These are phyloP conservation scores for Glutinoglossum americanum DNA, from an alignment of 495 filamentous ascomycete genomes.

Conservation along the genomic window DNA sequence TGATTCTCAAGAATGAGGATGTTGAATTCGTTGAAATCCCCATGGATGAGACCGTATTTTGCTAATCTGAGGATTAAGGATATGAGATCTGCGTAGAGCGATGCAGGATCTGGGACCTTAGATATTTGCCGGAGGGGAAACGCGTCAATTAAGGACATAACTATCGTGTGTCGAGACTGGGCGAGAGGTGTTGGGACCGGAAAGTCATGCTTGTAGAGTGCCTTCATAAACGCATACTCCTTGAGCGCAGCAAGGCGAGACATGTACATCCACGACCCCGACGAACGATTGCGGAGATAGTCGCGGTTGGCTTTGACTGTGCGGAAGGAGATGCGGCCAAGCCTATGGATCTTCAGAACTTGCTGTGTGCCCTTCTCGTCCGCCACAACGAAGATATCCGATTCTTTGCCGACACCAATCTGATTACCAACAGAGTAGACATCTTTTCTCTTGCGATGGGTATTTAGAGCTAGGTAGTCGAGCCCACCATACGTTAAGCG, in stretches of 20 bases:
- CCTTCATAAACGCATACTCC: slow-evolving; percentile 84
- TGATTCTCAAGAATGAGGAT: slow-evolving; percentile 59
- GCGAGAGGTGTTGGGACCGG: slow-evolving; percentile 69
- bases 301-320: slow-evolving; percentile 88
- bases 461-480: slow-evolving; percentile 85
- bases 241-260: slow-evolving; percentile 76
- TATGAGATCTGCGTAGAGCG: slow-evolving; percentile 74
- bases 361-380: slow-evolving; percentile 32
- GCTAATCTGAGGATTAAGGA: slow-evolving; percentile 67
- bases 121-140: slow-evolving; percentile 76
- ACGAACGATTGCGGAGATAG: slow-evolving; percentile 64
- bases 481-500: slow-evolving; percentile 90
- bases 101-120: slow-evolving; percentile 52
- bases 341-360: slow-evolving; percentile 81
- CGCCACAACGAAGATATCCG: slow-evolving; percentile 84
- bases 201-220: slow-evolving; percentile 60
- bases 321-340: slow-evolving; percentile 92
- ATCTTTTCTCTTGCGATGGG: slow-evolving; percentile 51
- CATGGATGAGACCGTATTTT: slow-evolving; percentile 80
- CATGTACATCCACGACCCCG: slow-evolving; percentile 93
- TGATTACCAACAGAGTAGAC: slow-evolving; percentile 88
- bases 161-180: slow-evolving; percentile 79
- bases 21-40: slow-evolving; percentile 99
- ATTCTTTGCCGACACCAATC: slow-evolving; percentile 93
- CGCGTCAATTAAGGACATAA: slow-evolving; percentile 81